These are phyloP conservation scores for Persicaria maculosa DNA, from an alignment of 148 eudicot species.

Conservation along the genomic window DNA sequence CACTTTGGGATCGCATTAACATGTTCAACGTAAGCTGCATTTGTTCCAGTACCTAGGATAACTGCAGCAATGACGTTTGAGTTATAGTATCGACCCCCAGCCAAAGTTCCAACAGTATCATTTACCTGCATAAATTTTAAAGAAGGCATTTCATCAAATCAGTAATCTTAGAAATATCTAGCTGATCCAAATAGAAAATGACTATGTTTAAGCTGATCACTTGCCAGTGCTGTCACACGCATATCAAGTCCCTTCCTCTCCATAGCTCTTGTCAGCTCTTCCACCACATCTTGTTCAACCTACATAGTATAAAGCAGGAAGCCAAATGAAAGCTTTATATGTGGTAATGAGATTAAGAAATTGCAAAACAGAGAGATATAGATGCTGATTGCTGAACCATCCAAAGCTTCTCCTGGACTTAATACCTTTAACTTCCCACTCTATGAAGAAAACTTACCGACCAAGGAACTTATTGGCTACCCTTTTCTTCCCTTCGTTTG, in stretches of 20 bases:
- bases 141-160: neutral
- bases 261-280: slow-evolving; percentile 75
- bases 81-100: slow-evolving; percentile 66
- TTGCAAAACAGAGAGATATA: neutral
- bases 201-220: slow-evolving; percentile 6
- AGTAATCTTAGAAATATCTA: neutral
- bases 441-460: neutral
- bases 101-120: slow-evolving; percentile 94
- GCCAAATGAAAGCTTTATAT: slow-evolving; percentile 1
- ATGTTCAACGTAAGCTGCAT: slow-evolving; percentile 95
- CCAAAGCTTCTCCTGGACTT: neutral
- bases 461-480: neutral
- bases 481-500: neutral
- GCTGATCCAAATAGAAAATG: slow-evolving; percentile 9
- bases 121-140: slow-evolving; percentile 52
- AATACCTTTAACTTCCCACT: neutral
- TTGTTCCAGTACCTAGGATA: slow-evolving; percentile 96
- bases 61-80: slow-evolving; percentile 80
- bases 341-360: neutral
- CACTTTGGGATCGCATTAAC: slow-evolving; percentile 89
- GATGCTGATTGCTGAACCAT: neutral
- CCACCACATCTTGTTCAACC: slow-evolving; percentile 92
- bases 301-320: slow-evolving; percentile 20
- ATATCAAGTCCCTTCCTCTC: slow-evolving; percentile 71
- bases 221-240: slow-evolving; percentile 94